Base-by-base conservation (phyloP, 208 protist species). In the Crithidia thermophila region DNA sequence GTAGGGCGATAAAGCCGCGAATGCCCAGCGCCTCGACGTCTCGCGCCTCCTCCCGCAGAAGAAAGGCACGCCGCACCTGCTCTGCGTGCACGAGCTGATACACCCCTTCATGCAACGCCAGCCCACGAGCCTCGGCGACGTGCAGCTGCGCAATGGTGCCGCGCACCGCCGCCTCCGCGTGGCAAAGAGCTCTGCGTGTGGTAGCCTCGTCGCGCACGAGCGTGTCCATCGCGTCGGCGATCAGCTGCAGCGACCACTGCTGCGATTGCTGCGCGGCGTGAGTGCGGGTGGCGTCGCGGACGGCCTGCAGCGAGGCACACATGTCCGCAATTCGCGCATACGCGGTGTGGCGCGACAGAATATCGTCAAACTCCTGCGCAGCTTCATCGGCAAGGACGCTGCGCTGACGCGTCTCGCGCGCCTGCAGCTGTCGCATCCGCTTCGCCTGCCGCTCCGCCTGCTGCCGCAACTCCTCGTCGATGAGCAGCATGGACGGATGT, bases 1-100 rank as follows among this genome's bases (percentile, higher is more conserved):
- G 69, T 25, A 75, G 28, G 3, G 69, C 25, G 20, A 68, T 64
- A 30, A 76, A 85, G 23, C 36, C 40, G 2, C 69, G 73, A 11
- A 87, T 76, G 33, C 43, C 28, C 42, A 87, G 46, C 52, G 28
- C 62, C 34, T 83, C 59, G 7, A 77, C 76, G 13, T 18, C 81
- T 0, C 55, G 67, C 16, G 81, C 56, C 73, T 87, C 81, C 57
- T 81, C 63, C 28, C 77, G 68, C 20, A 75, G 75, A 16, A 83
- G 42, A 43, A 80, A 81, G 13, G 53, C 62, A 3, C 81, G 72
- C 7, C 81, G 67, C 23, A 77, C 58, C 25, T 69, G 59, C 62
- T 87, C 81, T 0, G 65, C 81, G 25, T 77, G 59, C 2, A 72
- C 23, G 23, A 87, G 52, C 0, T 52, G 57, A n/a, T 46, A 63